Percentiles rank a stretch among this genome's conserved stretches.
These are phyloP conservation scores for Aureobasidium sp. DNA, from an alignment of 2,329 filamentous ascomycete species.

Conservation along the genomic window DNA sequence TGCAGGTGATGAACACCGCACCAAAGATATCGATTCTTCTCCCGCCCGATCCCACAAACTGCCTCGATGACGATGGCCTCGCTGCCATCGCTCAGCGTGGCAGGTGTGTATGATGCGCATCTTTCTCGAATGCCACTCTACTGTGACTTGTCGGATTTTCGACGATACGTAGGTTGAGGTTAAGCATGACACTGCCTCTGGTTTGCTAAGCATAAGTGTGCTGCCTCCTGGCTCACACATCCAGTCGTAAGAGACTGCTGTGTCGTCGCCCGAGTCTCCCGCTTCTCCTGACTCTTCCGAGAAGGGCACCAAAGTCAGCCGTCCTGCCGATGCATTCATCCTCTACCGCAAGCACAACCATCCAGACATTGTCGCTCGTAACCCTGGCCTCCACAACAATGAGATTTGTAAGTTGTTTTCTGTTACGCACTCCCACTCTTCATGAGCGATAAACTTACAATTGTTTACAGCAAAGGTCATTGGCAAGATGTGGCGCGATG, in stretches of 20 bases:
- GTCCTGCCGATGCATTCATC: slow-evolving; percentile 39
- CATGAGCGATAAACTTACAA: neutral
- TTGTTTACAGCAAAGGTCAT: slow-evolving; percentile 24
- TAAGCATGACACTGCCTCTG: neutral
- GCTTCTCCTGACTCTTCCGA: neutral
- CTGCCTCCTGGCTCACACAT: slow-evolving; percentile 7
- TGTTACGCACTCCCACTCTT: neutral
- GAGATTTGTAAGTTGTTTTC: slow-evolving; percentile 31
- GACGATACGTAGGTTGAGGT: slow-evolving; percentile 6
- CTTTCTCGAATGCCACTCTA: neutral
- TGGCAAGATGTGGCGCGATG: slow-evolving; percentile 33
- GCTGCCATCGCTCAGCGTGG: slow-evolving; percentile 7
- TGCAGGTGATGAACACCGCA: no score
- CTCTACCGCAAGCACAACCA: slow-evolving; percentile 34
- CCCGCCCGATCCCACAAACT: neutral
- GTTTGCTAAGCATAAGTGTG: slow-evolving; percentile 1
- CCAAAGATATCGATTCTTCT: neutral
- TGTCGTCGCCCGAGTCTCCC: neutral
- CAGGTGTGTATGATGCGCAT: neutral
- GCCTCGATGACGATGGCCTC: slow-evolving; percentile 9
- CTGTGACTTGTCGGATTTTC: neutral
- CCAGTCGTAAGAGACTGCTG: neutral
- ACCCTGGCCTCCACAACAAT: slow-evolving; percentile 36
- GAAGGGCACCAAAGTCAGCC: slow-evolving; percentile 27
- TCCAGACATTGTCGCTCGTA: slow-evolving; percentile 26